Conservation (phyloP, 1,284 basidiomycete species). For the Cryptococcus deneoformans region DNA sequence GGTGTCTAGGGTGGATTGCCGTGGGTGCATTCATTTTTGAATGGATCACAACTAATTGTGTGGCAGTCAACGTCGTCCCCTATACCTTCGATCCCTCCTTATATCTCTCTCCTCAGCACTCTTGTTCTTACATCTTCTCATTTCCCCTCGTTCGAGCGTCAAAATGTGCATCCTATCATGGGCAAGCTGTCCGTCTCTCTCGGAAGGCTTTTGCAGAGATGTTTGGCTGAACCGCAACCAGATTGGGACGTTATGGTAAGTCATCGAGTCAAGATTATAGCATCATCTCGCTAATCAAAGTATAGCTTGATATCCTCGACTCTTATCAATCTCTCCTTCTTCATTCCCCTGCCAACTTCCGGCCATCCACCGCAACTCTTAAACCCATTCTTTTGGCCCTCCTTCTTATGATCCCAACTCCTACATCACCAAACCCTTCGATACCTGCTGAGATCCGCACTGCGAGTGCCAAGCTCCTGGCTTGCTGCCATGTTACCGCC, state of each 20-base stretch:
- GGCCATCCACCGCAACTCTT: constrained; percentile 31
- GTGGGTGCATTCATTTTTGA: constrained; percentile 16
- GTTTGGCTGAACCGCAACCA: constrained; percentile 8
- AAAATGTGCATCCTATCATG: constrained; percentile 41
- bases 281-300: not conserved
- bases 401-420: constrained; percentile 16
- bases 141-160: constrained; percentile 41
- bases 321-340: constrained; percentile 25
- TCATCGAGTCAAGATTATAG: not conserved
- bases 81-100: constrained; percentile 2
- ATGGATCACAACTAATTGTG: not conserved
- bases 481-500: constrained; percentile 32
- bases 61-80: constrained; percentile 6
- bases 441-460: constrained; percentile 4
- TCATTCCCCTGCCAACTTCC: constrained; percentile 41
- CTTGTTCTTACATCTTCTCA: constrained; percentile 26
- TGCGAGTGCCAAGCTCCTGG: constrained; percentile 22
- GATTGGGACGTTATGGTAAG: constrained; percentile 29
- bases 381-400: constrained; percentile 26
- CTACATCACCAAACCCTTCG: constrained; percentile 8
- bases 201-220: constrained; percentile 29
- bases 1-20: constrained; percentile 25
- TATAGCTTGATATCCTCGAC: constrained; percentile 18
- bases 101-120: constrained; percentile 24
- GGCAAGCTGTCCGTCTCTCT: constrained; percentile 40